Percentiles rank a stretch among this genome's conserved stretches.
Evolutionary conservation across 2,329 filamentous ascomycete genomes (phyloP).

Genomic region (Fusarium goolgardi): DNA sequence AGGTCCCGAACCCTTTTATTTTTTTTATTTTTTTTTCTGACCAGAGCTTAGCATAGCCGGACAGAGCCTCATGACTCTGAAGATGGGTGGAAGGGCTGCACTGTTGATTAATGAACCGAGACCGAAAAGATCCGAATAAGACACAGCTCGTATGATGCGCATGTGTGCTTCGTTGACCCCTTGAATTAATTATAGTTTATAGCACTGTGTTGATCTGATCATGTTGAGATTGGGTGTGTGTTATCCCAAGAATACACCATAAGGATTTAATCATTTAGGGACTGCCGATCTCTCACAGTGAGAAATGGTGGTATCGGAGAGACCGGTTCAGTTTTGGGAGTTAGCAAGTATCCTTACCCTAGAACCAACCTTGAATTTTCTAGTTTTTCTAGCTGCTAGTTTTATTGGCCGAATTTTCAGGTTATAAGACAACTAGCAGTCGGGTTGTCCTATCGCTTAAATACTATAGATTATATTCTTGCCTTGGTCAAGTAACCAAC

Average conservation of each 20-base stretch:
- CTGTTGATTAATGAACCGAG: slow-evolving; percentile 19
- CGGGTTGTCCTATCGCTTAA: background rate
- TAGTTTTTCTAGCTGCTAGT: slow-evolving; percentile 8
- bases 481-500: too few relatives aligned
- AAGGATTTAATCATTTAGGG: slow-evolving; percentile 1
- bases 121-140: slow-evolving; percentile 25
- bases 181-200: background rate
- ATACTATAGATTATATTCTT: background rate
- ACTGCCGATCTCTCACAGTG: slow-evolving; percentile 23
- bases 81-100: slow-evolving; percentile 3
- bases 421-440: background rate
- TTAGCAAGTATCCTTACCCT: slow-evolving; percentile 15
- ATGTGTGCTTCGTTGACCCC: background rate
- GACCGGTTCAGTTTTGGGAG: slow-evolving; percentile 8
- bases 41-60: slow-evolving; percentile 3
- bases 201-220: background rate
- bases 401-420: background rate
- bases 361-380: slow-evolving; percentile 8
- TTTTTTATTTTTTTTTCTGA: slow-evolving; percentile 3
- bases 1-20: slow-evolving; percentile 22
- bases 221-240: slow-evolving; percentile 10
- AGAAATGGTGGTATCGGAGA: slow-evolving; percentile 16
- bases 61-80: slow-evolving; percentile 34
- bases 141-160: slow-evolving; percentile 36
- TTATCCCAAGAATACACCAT: background rate